Evolutionary conservation across 164 flowering plant genomes (phyloP).

Genomic region (Hamamelis virginiana): DNA sequence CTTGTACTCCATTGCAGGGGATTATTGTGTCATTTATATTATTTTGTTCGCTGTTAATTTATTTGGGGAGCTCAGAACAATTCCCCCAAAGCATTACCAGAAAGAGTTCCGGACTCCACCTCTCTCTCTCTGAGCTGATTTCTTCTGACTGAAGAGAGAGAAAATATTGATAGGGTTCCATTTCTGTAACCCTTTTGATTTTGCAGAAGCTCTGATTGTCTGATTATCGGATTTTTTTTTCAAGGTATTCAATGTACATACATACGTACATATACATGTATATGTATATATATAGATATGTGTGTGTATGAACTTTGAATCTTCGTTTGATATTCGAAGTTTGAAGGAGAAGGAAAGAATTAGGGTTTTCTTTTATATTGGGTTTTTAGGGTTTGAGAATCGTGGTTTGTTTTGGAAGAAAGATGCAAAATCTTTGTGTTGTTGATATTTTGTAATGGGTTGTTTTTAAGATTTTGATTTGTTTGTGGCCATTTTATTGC

Average conservation of each 20-base stretch:
- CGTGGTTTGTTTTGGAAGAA: background rate
- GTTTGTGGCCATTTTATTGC: background rate
- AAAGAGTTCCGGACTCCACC: background rate
- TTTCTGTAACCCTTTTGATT: background rate
- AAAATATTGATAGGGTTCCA: background rate
- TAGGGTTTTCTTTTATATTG: background rate
- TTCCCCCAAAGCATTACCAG: too few species aligned
- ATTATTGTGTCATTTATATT: too few species aligned
- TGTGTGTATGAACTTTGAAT: constrained; percentile 2
- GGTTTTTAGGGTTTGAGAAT: background rate
- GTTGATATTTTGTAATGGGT: background rate
- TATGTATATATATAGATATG: too few species aligned
- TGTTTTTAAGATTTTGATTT: background rate
- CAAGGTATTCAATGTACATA: too few species aligned
- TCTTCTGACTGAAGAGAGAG: background rate
- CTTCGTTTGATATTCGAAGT: constrained; percentile 16
- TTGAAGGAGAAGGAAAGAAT: constrained; percentile 13
- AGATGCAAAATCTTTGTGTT: background rate
- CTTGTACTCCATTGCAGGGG: too few species aligned
- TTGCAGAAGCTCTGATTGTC: background rate
- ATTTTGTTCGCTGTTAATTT: too few species aligned
- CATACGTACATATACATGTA: too few species aligned
- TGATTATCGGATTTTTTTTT: background rate
- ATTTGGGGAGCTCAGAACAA: too few species aligned
- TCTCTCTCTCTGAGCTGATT: constrained; percentile 1